These are phyloP conservation scores for Strigomonas culicis DNA, from an alignment of 208 protist species.

Conservation along the genomic window DNA sequence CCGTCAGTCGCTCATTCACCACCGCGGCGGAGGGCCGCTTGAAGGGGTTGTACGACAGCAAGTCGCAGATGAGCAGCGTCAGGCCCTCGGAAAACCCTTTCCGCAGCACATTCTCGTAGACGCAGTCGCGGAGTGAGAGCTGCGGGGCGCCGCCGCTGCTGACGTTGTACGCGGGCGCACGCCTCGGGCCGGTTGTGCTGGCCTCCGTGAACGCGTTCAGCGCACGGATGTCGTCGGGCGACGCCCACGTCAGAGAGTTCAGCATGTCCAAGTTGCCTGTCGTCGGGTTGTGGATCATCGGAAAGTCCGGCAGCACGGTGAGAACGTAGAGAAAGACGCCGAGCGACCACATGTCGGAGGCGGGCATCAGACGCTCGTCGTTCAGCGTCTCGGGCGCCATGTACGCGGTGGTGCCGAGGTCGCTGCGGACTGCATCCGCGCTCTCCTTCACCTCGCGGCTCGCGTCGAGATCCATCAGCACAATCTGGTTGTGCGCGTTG, in stretches of 20 bases:
- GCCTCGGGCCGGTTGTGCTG: constrained; percentile 16
- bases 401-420: constrained; percentile 51
- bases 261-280: constrained; percentile 46
- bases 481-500: constrained; percentile 42
- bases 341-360: constrained; percentile 79
- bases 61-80: constrained; percentile 39
- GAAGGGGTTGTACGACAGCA: constrained; percentile 58
- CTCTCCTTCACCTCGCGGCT: constrained; percentile 42
- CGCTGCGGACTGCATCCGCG: constrained; percentile 25
- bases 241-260: constrained; percentile 57
- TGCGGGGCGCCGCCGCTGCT: constrained; percentile 2
- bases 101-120: constrained; percentile 24
- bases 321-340: constrained; percentile 79
- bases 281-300: constrained; percentile 57
- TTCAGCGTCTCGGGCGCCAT: constrained; percentile 76
- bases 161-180: constrained; percentile 1
- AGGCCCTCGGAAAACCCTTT: constrained; percentile 49
- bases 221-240: constrained; percentile 30
- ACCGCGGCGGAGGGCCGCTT: constrained; percentile 37
- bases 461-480: constrained; percentile 79
- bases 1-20: constrained; percentile 38
- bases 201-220: constrained; percentile 29
- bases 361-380: constrained; percentile 52
- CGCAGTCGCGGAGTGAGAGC: constrained; percentile 41
- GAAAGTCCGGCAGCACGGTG: constrained; percentile 68